Conservation (phyloP, 495 filamentous ascomycete genomes). For the Talaromyces trachyspermus region DNA sequence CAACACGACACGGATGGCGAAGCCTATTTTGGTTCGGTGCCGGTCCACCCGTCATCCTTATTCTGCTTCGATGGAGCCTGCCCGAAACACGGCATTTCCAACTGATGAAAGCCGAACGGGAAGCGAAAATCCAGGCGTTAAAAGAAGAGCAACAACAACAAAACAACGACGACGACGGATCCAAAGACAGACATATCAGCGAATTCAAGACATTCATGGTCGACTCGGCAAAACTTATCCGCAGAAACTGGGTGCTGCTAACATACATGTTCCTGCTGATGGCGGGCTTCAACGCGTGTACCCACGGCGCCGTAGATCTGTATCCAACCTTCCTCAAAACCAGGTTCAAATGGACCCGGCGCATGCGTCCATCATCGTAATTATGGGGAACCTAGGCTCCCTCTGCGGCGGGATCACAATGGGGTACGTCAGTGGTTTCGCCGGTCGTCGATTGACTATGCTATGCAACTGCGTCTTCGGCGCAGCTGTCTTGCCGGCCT, state of each 20-base stretch:
- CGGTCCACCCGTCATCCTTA: conserved; percentile 62
- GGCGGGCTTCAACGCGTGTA: conserved; percentile 33
- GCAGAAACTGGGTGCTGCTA: conserved; percentile 32
- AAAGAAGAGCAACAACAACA: no score
- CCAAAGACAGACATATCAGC: conserved; percentile 4
- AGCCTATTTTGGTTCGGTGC: conserved; percentile 75
- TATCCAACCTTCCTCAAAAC: conserved; percentile 36
- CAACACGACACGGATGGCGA: conserved; percentile 56
- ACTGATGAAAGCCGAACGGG: conserved; percentile 25
- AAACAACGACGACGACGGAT: no score
- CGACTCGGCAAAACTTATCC: conserved; percentile 19
- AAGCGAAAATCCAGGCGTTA: conserved; percentile 10
- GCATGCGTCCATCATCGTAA: conserved; percentile 28
- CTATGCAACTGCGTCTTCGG: conserved; percentile 24
- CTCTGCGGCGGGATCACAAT: conserved; percentile 24
- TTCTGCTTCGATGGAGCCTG: conserved; percentile 57
- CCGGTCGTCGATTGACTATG: conserved; percentile 31
- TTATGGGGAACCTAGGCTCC: conserved; percentile 20
- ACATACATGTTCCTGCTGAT: conserved; percentile 37
- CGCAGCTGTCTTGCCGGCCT: conserved; percentile 25
- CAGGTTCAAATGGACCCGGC: conserved; percentile 24
- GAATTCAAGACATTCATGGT: conserved; percentile 19
- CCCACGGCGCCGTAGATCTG: conserved; percentile 39
- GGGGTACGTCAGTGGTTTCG: conserved; percentile 29
- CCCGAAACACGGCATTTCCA: conserved; percentile 54